Evolutionary conservation across 78 protist genomes (phyloP), one percentile per base, ranked within the genome.

Genomic region (Goniomonas avonlea): DNA sequence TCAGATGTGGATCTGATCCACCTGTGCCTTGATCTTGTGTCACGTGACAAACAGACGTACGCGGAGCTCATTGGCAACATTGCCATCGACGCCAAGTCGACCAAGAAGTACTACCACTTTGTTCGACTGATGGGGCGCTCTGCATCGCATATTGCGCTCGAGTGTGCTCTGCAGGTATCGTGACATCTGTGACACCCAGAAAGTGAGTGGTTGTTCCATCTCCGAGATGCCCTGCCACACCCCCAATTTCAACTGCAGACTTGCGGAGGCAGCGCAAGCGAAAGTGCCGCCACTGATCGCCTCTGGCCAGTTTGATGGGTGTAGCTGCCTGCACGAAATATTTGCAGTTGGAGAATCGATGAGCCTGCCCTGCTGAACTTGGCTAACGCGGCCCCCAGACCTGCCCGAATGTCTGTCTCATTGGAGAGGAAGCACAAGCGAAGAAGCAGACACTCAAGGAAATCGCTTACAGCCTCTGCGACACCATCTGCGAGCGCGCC

Each of bases 111-210:
- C 70, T 88, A 38, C 21, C 87, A 84, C 73, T 88, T 88, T 29
- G 63, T 88, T 32, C 75, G 85, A 18, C 80, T 88, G 17, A 88
- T 88, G 91, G 91, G 91, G 48, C 71, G 91, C 59, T 20, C 77
- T 29, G 88, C 91, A 27, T 61, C 85, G 32, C 91, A 88, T 41
- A 68, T 88, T 25, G 40, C 91, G 29, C 65, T 88, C 32, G 91
- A 87, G 65, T 9, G 21, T 13, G 29, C 5, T 35, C 29, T n/a
- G n/a, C n/a, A n/a, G n/a, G n/a, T n/a, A n/a, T n/a, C n/a, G n/a
- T n/a, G n/a, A n/a, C n/a, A n/a, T n/a, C n/a, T n/a, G n/a, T n/a
- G n/a, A n/a, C n/a, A n/a, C n/a, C n/a, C n/a, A n/a, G n/a, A n/a
- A n/a, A n/a, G n/a, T n/a, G n/a, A n/a, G n/a, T n/a, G n/a, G n/a